Evolutionary conservation across 1,284 basidiomycete genomes (phyloP).

Genomic region (Tilletia indica): DNA sequence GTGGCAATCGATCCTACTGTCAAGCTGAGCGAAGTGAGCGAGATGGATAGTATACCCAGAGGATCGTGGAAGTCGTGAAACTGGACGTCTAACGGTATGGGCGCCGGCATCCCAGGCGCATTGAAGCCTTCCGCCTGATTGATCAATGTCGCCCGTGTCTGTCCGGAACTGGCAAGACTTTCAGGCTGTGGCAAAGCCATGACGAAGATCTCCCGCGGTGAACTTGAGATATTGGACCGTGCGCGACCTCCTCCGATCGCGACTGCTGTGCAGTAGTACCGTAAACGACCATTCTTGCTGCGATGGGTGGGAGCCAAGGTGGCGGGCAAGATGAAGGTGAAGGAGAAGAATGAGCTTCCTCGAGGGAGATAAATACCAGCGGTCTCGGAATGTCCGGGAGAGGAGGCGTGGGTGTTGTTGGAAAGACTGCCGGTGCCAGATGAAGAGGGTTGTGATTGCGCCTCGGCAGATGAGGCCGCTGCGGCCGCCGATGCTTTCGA

Average conservation of each 20-base stretch:
- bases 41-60: constrained; percentile 45
- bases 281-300: constrained; percentile 47
- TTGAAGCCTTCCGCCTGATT: constrained; percentile 16
- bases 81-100: constrained; percentile 49
- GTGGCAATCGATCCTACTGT: constrained; percentile 51
- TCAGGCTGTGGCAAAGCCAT: constrained; percentile 48
- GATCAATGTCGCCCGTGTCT: neutral
- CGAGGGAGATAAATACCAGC: neutral
- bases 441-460: constrained; percentile 30
- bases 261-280: constrained; percentile 49
- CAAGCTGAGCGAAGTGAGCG: constrained; percentile 45
- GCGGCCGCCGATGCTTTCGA: constrained; percentile 24
- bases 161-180: constrained; percentile 19
- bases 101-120: constrained; percentile 28
- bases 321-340: constrained; percentile 53
- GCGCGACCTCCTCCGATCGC: constrained; percentile 49
- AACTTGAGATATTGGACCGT: constrained; percentile 35
- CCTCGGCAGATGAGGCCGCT: neutral
- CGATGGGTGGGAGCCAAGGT: constrained; percentile 50
- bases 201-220: constrained; percentile 49
- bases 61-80: constrained; percentile 53
- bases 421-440: constrained; percentile 48
- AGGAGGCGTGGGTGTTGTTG: constrained; percentile 12
- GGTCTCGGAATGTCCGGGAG: neutral
- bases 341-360: constrained; percentile 38